Conservation (phyloP, 768 basidiomycete genomes). For the Symmetrospora coprosmae region DNA sequence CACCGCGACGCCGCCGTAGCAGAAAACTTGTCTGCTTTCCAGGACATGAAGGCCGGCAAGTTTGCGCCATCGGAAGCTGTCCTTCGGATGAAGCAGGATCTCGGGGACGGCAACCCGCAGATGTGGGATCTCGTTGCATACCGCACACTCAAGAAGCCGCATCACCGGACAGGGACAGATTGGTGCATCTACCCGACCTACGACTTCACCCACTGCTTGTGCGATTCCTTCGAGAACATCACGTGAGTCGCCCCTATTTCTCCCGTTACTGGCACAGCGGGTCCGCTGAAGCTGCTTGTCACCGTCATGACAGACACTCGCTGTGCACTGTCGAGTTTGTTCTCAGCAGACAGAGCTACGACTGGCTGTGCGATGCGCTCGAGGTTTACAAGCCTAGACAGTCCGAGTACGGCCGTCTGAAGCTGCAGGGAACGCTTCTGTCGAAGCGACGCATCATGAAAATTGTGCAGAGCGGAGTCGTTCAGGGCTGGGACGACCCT, state of each 20-base stretch:
- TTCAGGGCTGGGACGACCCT: slow-evolving; percentile 92
- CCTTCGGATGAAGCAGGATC: slow-evolving; percentile 92
- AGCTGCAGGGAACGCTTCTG: slow-evolving; percentile 83
- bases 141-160: slow-evolving; percentile 73
- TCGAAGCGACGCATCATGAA: slow-evolving; percentile 89
- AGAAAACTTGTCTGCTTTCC: slow-evolving; percentile 76
- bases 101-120: slow-evolving; percentile 82
- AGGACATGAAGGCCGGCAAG: slow-evolving; percentile 76
- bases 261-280: not conserved
- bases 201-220: slow-evolving; percentile 95
- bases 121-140: slow-evolving; percentile 99
- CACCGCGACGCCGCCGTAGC: slow-evolving; percentile 73
- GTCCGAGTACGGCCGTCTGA: slow-evolving; percentile 88
- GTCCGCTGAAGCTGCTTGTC: not conserved
- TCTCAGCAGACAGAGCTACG: slow-evolving; percentile 87
- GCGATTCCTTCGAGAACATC: slow-evolving; percentile 97
- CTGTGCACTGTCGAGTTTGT: slow-evolving; percentile 94
- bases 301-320: slow-evolving; percentile 55
- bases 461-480: slow-evolving; percentile 69
- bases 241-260: slow-evolving; percentile 51
- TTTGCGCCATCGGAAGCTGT: slow-evolving; percentile 85
- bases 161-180: slow-evolving; percentile 80
- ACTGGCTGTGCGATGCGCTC: slow-evolving; percentile 97
- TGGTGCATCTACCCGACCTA: slow-evolving; percentile 99
- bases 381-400: slow-evolving; percentile 94